These are phyloP conservation scores for Hondaea fermentalgiana DNA, from an alignment of 108 stramenopile genomes.

Conservation along the genomic window DNA sequence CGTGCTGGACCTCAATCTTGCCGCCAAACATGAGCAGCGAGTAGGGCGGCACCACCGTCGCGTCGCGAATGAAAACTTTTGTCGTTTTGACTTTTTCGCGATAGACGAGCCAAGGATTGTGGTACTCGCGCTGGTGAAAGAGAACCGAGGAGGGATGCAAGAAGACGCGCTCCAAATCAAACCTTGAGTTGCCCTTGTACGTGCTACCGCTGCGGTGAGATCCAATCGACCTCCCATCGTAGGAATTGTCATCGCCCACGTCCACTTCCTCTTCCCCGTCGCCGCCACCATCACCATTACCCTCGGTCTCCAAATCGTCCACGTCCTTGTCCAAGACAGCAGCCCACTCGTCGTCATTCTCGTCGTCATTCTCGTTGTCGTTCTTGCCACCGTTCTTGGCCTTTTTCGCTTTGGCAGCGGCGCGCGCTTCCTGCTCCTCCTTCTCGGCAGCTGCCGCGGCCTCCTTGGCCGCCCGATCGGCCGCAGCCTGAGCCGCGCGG, in stretches of 20 bases:
- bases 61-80: conserved; percentile 45
- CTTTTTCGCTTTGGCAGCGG: not conserved
- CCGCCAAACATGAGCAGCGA: conserved; percentile 57
- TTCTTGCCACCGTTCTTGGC: not conserved
- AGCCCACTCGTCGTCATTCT: not conserved
- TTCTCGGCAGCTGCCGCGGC: not conserved
- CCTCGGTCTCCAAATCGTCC: not conserved
- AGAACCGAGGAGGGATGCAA: conserved; percentile 45
- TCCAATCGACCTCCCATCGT: not conserved
- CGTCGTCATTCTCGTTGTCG: not conserved
- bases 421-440: no score
- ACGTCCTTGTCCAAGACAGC: not conserved
- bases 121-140: conserved; percentile 36
- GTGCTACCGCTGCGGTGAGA: not conserved
- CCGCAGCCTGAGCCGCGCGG: not conserved
- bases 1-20: conserved; percentile 22
- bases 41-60: conserved; percentile 49
- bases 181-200: not conserved
- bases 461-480: not conserved
- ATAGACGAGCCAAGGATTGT: conserved; percentile 49
- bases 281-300: not conserved
- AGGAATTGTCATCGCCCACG: not conserved
- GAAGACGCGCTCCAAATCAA: conserved; percentile 31
- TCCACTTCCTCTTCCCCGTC: not conserved
- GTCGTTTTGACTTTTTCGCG: conserved; percentile 47